Conservation (phyloP, 2,329 filamentous ascomycete genomes). For the Talaromyces islandicus region DNA sequence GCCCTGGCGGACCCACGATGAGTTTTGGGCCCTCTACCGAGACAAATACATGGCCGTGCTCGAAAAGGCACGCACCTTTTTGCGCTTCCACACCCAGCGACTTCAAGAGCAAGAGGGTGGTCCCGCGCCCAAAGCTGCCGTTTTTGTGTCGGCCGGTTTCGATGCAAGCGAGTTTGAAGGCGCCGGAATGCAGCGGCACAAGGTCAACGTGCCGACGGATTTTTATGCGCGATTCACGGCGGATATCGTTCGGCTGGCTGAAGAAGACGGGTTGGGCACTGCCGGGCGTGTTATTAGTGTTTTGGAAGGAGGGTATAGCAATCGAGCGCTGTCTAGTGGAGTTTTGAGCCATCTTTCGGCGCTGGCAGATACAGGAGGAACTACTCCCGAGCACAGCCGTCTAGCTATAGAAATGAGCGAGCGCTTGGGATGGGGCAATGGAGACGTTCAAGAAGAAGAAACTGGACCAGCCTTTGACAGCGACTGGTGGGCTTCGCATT, state of each 20-base stretch:
- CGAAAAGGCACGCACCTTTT: slow-evolving; percentile 71
- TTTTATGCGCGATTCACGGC: slow-evolving; percentile 90
- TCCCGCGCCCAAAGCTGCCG: slow-evolving; percentile 68
- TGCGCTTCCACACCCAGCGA: slow-evolving; percentile 65
- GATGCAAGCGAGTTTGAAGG: slow-evolving; percentile 96
- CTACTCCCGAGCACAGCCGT: slow-evolving; percentile 31
- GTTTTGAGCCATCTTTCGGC: slow-evolving; percentile 87
- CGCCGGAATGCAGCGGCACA: slow-evolving; percentile 88
- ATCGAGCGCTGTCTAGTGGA: slow-evolving; percentile 81
- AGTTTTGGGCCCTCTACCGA: slow-evolving; percentile 88
- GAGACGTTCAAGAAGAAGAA: slow-evolving; percentile 13
- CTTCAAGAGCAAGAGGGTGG: slow-evolving; percentile 53
- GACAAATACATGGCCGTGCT: slow-evolving; percentile 69
- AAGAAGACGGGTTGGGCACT: slow-evolving; percentile 69
- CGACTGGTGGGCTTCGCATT: slow-evolving; percentile 62
- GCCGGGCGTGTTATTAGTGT: slow-evolving; percentile 88
- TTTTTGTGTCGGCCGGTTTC: slow-evolving; percentile 94
- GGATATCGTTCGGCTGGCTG: slow-evolving; percentile 75
- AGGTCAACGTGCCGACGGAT: slow-evolving; percentile 90
- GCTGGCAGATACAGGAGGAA: slow-evolving; percentile 51
- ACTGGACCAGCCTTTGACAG: slow-evolving; percentile 50
- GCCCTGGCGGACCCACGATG: slow-evolving; percentile 71
- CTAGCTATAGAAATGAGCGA: slow-evolving; percentile 56
- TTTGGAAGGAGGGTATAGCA: slow-evolving; percentile 91
- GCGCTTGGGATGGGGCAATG: slow-evolving; percentile 16